Conservation (phyloP, 345 rosid species). For the Hypericum perforatum region DNA sequence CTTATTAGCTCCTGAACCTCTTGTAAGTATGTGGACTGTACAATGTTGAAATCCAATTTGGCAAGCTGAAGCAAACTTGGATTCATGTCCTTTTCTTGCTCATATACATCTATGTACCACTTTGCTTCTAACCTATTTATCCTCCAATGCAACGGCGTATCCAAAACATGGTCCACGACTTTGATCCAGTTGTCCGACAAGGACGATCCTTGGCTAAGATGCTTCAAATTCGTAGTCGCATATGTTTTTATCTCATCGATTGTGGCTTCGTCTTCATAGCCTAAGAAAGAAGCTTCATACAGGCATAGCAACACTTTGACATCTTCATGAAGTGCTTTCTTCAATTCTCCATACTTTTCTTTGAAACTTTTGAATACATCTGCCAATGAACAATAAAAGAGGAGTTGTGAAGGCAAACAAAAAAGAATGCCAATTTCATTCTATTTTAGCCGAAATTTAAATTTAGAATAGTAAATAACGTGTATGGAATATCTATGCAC, state of each 20-base stretch:
- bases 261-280: constrained; percentile 11
- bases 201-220: background rate
- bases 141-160: constrained; percentile 17
- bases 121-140: constrained; percentile 13
- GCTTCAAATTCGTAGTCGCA: constrained; percentile 2
- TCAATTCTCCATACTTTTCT: constrained; percentile 18
- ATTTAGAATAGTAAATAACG: background rate
- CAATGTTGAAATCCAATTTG: constrained; percentile 15
- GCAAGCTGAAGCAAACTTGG: constrained; percentile 15
- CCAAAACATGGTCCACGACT: constrained; percentile 11
- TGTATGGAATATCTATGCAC: background rate
- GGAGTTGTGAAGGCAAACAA: background rate
- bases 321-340: constrained; percentile 3
- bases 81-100: constrained; percentile 5
- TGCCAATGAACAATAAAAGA: background rate
- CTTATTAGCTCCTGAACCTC: constrained; percentile 13
- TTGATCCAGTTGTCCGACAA: background rate
- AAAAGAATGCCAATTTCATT: background rate
- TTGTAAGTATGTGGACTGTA: constrained; percentile 7
- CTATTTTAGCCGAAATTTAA: too few species aligned
- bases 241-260: constrained; percentile 16
- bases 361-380: constrained; percentile 18
- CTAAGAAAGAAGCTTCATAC: constrained; percentile 19
- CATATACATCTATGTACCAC: constrained; percentile 14
- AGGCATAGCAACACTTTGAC: constrained; percentile 18